These are phyloP conservation scores for Syzygium oleosum DNA, from an alignment of 345 rosid genomes.

Conservation along the genomic window DNA sequence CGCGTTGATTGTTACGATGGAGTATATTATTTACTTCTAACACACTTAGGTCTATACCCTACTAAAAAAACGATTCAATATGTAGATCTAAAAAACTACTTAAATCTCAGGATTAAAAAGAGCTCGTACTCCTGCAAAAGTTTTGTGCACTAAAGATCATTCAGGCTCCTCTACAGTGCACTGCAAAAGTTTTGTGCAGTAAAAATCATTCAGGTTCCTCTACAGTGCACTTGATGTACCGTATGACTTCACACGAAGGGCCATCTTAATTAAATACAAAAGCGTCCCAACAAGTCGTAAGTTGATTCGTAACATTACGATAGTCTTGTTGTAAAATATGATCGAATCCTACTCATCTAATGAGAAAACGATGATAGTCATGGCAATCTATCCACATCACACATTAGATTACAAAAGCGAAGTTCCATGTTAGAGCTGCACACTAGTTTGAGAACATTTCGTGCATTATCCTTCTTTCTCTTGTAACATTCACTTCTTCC, in stretches of 20 bases:
- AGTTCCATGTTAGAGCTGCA: not conserved
- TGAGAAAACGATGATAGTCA: not conserved
- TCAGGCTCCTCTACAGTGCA: not conserved
- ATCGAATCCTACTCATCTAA: not conserved
- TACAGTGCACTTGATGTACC: fast-evolving
- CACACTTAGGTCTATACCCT: not conserved
- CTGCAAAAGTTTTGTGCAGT: too few species aligned
- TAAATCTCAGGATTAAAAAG: not conserved
- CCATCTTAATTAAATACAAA: not conserved
- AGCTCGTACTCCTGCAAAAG: not conserved
- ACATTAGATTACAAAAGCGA: not conserved
- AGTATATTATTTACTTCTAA: not conserved
- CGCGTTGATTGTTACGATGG: not conserved
- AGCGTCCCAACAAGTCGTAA: not conserved
- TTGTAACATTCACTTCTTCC: not conserved
- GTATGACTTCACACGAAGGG: not conserved
- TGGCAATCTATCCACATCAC: not conserved
- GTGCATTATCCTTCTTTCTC: not conserved
- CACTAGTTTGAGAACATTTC: not conserved
- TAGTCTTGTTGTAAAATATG: not conserved
- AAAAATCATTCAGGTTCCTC: not conserved
- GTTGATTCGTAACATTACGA: not conserved
- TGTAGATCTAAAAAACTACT: not conserved
- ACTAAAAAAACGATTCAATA: not conserved
- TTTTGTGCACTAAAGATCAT: not conserved